phyloP scores from a whole-genome alignment of 495 filamentous ascomycete species.

The Hypoxylon fuscum region DNA sequence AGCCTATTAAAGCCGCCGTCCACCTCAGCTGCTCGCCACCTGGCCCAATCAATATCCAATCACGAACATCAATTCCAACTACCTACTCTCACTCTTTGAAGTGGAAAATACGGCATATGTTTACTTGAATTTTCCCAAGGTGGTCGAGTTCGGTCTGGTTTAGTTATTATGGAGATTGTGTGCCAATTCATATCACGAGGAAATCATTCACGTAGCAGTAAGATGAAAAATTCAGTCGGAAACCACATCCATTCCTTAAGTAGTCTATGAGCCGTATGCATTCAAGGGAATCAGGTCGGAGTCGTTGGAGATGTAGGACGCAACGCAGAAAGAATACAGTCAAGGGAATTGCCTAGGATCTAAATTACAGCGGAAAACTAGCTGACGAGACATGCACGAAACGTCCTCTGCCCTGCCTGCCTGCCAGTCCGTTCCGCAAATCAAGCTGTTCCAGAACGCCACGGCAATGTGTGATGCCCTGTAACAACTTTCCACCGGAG shows the following conservation, averaged over 20 bases:
- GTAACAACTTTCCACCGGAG: constrained; percentile 49
- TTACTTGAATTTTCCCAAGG: background rate
- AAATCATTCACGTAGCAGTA: constrained; percentile 6
- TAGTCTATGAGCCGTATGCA: constrained; percentile 58
- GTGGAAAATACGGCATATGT: background rate
- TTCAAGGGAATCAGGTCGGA: constrained; percentile 43
- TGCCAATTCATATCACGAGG: background rate
- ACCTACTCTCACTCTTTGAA: background rate
- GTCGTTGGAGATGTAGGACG: constrained; percentile 49
- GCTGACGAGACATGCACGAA: constrained; percentile 40
- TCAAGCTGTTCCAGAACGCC: constrained; percentile 56
- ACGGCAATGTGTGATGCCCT: constrained; percentile 56
- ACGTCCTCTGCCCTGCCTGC: constrained; percentile 37
- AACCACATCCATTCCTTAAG: constrained; percentile 45
- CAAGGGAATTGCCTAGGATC: constrained; percentile 65
- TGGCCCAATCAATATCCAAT: constrained; percentile 16
- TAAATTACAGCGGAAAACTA: constrained; percentile 68
- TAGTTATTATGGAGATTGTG: background rate
- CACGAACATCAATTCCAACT: background rate
- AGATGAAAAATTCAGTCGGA: constrained; percentile 11
- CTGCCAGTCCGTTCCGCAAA: constrained; percentile 43
- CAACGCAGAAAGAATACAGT: constrained; percentile 60
- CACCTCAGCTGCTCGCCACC: constrained; percentile 31
- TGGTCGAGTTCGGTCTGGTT: too few species aligned
- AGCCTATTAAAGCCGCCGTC: constrained; percentile 2